Percentiles rank a stretch among this genome's conserved stretches.
Evolutionary conservation across 495 filamentous ascomycete genomes (phyloP).

Genomic region (Lophiotrema nucula): DNA sequence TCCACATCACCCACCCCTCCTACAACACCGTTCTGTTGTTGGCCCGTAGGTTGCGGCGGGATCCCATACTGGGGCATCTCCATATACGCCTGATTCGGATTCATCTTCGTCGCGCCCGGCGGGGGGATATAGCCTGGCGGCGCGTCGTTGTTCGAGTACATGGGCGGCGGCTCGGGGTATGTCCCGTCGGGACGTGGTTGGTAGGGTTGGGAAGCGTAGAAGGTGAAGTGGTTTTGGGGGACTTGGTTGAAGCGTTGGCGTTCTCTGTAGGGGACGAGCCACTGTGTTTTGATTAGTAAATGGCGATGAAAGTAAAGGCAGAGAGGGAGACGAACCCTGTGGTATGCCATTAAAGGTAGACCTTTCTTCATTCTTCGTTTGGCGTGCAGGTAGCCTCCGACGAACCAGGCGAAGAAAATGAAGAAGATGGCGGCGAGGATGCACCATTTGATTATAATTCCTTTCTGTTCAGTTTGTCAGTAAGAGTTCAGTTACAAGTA

Average conservation of each 20-base stretch:
- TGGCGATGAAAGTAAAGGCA: background rate
- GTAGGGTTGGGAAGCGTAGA: constrained; percentile 44
- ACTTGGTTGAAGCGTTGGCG: constrained; percentile 48
- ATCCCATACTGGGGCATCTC: constrained; percentile 21
- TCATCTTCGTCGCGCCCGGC: constrained; percentile 54
- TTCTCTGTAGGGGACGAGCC: constrained; percentile 58
- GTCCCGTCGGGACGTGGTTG: constrained; percentile 41
- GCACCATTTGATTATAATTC: constrained; percentile 65
- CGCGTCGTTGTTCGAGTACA: constrained; percentile 40
- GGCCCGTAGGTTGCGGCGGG: background rate
- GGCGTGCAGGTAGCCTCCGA: constrained; percentile 64
- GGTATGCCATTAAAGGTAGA: constrained; percentile 61
- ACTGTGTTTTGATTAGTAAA: constrained; percentile 45
- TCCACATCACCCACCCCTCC: constrained; percentile 13
- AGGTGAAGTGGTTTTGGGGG: constrained; percentile 44
- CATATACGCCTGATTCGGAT: constrained; percentile 51
- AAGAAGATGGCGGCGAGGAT: constrained; percentile 55
- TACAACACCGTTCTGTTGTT: constrained; percentile 7
- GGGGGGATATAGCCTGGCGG: constrained; percentile 59
- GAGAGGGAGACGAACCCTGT: constrained; percentile 51
- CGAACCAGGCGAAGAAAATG: constrained; percentile 54
- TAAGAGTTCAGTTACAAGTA: constrained; percentile 6
- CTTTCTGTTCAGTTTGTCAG: no score
- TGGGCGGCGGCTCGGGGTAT: constrained; percentile 49
- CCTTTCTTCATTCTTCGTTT: constrained; percentile 61